Base-by-base conservation (phyloP, 306 rosid species). In the Prunus persica region DNA sequence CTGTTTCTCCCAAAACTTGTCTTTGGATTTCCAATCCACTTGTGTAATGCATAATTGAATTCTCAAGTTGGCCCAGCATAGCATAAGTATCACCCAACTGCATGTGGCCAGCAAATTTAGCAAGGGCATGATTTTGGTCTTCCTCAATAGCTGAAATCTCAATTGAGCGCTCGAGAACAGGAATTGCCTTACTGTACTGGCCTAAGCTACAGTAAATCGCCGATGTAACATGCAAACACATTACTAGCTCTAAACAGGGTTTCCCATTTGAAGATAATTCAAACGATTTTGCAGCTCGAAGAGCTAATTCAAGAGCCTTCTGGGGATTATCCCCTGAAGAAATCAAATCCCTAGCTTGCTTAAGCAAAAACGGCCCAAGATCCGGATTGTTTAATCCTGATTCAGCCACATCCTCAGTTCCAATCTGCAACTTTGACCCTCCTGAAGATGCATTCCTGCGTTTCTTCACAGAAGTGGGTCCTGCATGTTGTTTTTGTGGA, bases 21-120 rank as follows among this genome's bases (percentile, higher is more conserved):
- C 27, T 89, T 79, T 96, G 99, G 25, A 96, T 76, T 79, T 96
- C 93, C 79, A 96, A 78, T 50, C 99, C 99, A 5, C 86, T 75
- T n/a, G 81, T 81, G 84, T 96, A 96, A 70, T 89, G 89, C 73
- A 52, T 81, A 13, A 91, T 85, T 68, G 99, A 92, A 34, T 89
- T 96, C 83, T 92, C 97, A 56, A 96, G 91, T 84, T 88, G 89
- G 52, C 98, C 99, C 71, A 88, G 46, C 94, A 91, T 88, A 27
- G 99, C 97, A 76, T 87, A 89, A 12, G 93, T 88, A 79, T 96
- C 99, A 61, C 99, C 99, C 45, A 96, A 78, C 81, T 96, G 99
- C 99, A 96, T 96, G 84, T 89, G 84, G 56, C 99, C 90, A 0
- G 98, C 88, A 79, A 96, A 96, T 82, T 91, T 93, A 16, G 97